Evolutionary conservation across 305 asterid genomes (phyloP), one percentile per base, ranked within the genome.

Genomic region (Vinca major): DNA sequence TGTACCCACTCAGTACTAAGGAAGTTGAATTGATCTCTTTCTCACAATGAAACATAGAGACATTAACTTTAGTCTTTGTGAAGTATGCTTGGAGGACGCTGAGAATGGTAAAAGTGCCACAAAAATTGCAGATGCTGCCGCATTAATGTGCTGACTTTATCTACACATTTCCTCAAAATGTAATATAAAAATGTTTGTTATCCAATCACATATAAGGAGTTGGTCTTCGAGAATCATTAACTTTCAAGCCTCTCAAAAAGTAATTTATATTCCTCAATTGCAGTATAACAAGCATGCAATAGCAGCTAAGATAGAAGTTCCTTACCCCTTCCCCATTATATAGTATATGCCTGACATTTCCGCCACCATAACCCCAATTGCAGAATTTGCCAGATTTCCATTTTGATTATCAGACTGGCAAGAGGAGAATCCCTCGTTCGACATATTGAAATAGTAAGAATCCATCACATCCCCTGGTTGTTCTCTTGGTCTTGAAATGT

Each of bases 321-420:
- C 43, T 76, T 86, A 92, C 98, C 98, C 96, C 48, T 86, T 76
- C 72, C 97, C 96, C 33, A 82, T 68, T 62, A 76, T 77, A 73
- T 88, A 88, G 73, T 78, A 83, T 69, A 81, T 74, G 71, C 77
- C 77, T 17, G 97, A 86, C 97, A 88, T 88, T 81, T 86, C 90
- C 75, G 88, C 86, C 70, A 88, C 45, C 9, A 89, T 87, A 73
- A 66, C 75, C 65, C 77, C 88, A 69, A 88, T 79, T 50, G 84
- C 80, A 79, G 65, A 71, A 66, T 74, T 74, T 33, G 65, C 60
- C 67, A 77, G 75, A 77, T 73, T 78, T 67, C 67, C 85, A 71
- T 65, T 80, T 52, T 52, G 75, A 73, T 65, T 17, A 68, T 69
- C 81, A 63, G 83, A 76, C 58, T 63, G 65, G 71, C 69, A 72